Percentiles rank a stretch among this genome's conserved stretches.
Evolutionary conservation across 768 basidiomycete genomes (phyloP).

Genomic region (Holtermanniella nyarrowii): DNA sequence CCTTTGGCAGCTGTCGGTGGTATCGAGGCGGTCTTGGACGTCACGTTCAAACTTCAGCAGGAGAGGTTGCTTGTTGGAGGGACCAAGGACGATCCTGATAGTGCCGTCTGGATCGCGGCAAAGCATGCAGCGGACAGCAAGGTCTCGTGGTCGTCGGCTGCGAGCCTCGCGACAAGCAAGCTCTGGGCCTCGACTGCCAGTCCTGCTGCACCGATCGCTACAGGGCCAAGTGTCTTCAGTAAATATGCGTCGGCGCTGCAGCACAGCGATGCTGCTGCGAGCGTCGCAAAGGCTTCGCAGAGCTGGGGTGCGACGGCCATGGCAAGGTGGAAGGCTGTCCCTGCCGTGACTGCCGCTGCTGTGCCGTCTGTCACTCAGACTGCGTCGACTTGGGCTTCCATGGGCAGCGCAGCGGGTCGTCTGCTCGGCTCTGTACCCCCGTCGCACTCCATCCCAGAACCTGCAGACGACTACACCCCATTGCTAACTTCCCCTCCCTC

Average conservation of each 20-base stretch:
- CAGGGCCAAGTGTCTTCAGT: constrained; percentile 1
- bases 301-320: constrained; percentile 21
- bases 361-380: neutral
- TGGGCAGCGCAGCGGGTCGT: neutral
- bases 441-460: neutral
- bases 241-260: constrained; percentile 17
- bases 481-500: too few relatives aligned
- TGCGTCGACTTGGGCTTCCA: neutral
- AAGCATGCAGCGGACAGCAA: neutral
- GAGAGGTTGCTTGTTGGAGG: constrained; percentile 10
- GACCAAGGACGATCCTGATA: constrained; percentile 12
- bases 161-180: neutral
- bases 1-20: constrained; percentile 25
- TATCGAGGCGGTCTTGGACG: constrained; percentile 14
- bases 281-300: constrained; percentile 16
- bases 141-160: neutral
- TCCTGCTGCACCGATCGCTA: too few relatives aligned
- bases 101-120: neutral
- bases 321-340: constrained; percentile 9
- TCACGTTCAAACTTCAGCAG: constrained; percentile 15
- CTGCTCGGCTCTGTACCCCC: neutral
- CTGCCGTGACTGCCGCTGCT: neutral
- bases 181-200: neutral
- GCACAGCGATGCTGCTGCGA: constrained; percentile 25
- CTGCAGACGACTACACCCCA: neutral